phyloP scores from a whole-genome alignment of 345 rosid species.

The Pistacia integerrima region DNA sequence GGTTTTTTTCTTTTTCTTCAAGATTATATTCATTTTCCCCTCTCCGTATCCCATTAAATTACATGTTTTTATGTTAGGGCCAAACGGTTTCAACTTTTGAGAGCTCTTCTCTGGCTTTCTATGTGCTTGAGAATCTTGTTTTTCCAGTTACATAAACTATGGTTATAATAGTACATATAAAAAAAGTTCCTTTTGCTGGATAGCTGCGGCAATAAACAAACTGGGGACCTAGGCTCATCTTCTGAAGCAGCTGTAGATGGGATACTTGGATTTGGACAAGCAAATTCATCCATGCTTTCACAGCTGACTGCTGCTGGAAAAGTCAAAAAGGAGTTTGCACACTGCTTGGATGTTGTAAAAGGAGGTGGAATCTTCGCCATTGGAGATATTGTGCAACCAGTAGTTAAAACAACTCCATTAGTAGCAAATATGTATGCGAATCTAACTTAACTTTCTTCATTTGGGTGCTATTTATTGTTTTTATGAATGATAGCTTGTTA shows the following conservation, averaged over 20 bases:
- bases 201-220: conserved; percentile 78
- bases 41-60: background rate
- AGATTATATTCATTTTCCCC: background rate
- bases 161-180: conserved; percentile 10
- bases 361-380: conserved; percentile 93
- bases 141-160: background rate
- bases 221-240: conserved; percentile 66
- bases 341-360: conserved; percentile 68
- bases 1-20: background rate
- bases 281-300: conserved; percentile 79
- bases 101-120: background rate
- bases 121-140: background rate
- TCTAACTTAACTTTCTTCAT: conserved; percentile 26
- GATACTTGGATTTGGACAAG: conserved; percentile 86
- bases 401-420: conserved; percentile 68
- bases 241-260: conserved; percentile 78
- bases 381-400: conserved; percentile 72
- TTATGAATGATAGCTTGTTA: background rate
- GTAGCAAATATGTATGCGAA: conserved; percentile 70
- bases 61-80: background rate
- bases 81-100: background rate
- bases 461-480: background rate
- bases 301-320: conserved; percentile 74
- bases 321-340: conserved; percentile 67
- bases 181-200: conserved; percentile 12